Evolutionary conservation across 352 stramenopile species (phyloP).

Genomic region (Albugo laibachii): DNA sequence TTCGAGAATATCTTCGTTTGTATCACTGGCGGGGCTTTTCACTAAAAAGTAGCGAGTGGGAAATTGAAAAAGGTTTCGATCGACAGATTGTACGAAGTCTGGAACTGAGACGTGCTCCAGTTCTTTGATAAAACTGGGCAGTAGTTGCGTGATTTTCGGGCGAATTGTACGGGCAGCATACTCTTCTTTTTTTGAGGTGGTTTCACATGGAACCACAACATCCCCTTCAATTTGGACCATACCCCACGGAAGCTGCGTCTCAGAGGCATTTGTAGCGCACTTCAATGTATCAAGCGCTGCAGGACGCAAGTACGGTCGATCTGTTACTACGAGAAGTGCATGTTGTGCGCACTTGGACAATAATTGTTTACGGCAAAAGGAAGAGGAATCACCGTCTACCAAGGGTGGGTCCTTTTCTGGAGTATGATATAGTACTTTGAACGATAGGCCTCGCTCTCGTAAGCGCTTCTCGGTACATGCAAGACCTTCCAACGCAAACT

Average conservation of each 20-base stretch:
- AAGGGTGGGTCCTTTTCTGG: not conserved
- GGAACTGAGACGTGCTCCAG: constrained; percentile 13
- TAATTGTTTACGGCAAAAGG: constrained; percentile 3
- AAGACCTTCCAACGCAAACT: constrained; percentile 57
- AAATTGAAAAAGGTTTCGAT: constrained; percentile 9
- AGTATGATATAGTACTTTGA: constrained; percentile 42
- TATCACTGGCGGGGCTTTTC: constrained; percentile 7
- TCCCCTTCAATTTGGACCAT: constrained; percentile 93
- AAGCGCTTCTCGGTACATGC: constrained; percentile 21
- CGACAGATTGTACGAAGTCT: not conserved
- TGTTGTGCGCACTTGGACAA: constrained; percentile 19
- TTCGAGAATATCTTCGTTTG: not conserved
- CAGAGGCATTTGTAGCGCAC: constrained; percentile 14
- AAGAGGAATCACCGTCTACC: constrained; percentile 11
- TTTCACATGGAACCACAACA: constrained; percentile 91
- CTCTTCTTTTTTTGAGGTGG: constrained; percentile 86
- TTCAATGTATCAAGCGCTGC: constrained; percentile 20
- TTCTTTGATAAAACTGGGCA: constrained; percentile 71
- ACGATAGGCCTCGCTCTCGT: constrained; percentile 19
- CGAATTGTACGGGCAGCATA: constrained; percentile 96
- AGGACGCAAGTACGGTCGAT: constrained; percentile 51
- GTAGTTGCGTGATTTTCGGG: constrained; percentile 86
- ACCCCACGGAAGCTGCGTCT: constrained; percentile 21
- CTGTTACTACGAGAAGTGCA: constrained; percentile 49
- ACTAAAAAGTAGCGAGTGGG: constrained; percentile 6